Evolutionary conservation across 352 stramenopile species (phyloP).

Genomic region (Phytopythium ostracodes): DNA sequence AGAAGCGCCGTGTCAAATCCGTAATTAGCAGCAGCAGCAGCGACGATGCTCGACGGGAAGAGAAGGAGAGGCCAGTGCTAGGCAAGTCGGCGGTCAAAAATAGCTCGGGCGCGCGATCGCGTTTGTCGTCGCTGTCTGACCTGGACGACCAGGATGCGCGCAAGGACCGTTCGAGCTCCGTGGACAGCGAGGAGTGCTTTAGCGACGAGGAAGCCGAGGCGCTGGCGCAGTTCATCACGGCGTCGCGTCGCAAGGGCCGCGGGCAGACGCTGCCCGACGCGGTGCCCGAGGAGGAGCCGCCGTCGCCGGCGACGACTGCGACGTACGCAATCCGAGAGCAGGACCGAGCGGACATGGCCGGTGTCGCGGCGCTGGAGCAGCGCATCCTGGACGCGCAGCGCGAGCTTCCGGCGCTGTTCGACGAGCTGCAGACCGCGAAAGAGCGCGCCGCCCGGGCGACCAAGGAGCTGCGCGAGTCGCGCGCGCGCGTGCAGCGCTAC

Average conservation of each 20-base stretch:
- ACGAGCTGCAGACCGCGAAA: constrained; percentile 31
- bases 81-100: constrained; percentile 15
- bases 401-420: constrained; percentile 39
- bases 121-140: constrained; percentile 21
- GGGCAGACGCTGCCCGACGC: not conserved
- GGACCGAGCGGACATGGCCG: constrained; percentile 32
- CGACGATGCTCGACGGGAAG: not conserved
- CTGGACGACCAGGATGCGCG: constrained; percentile 22
- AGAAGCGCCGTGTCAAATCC: not conserved
- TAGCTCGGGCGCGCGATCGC: not conserved
- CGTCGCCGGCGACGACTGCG: constrained; percentile 8
- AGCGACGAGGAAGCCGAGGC: constrained; percentile 25
- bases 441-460: constrained; percentile 28
- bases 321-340: constrained; percentile 31
- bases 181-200: constrained; percentile 13
- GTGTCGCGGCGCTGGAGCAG: constrained; percentile 41
- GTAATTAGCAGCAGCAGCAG: not conserved
- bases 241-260: constrained; percentile 14
- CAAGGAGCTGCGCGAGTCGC: constrained; percentile 30
- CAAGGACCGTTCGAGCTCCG: constrained; percentile 11
- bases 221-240: constrained; percentile 21
- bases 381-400: constrained; percentile 41
- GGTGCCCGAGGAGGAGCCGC: constrained; percentile 3
- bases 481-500: constrained; percentile 37
- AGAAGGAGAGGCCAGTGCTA: not conserved